These are phyloP conservation scores for Penicillium macrosclerotiorum DNA, from an alignment of 495 filamentous ascomycete species.

Conservation along the genomic window DNA sequence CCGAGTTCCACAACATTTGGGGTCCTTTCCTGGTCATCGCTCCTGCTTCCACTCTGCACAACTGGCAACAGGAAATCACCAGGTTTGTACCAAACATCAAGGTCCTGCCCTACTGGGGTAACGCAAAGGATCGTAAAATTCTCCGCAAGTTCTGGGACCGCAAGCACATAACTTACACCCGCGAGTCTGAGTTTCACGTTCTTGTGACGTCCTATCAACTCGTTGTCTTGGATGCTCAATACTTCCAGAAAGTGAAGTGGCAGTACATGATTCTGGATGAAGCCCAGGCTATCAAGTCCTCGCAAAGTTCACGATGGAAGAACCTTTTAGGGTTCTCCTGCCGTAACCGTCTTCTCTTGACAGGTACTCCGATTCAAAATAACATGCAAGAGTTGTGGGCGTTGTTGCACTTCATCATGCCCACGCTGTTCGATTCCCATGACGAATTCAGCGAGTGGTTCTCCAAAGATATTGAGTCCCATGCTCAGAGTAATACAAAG, in stretches of 20 bases:
- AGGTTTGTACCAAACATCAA: constrained; percentile 92
- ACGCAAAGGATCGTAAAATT: constrained; percentile 89
- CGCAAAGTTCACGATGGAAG: constrained; percentile 95
- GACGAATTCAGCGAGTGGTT: constrained; percentile 99
- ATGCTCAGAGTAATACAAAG: constrained; percentile 97
- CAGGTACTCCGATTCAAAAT: constrained; percentile 97
- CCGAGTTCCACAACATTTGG: constrained; percentile 97
- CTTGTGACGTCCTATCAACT: constrained; percentile 96
- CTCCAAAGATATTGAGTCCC: constrained; percentile 98
- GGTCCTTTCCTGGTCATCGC: constrained; percentile 97
- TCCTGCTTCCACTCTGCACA: constrained; percentile 93
- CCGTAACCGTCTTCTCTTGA: constrained; percentile 90
- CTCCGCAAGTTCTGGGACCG: constrained; percentile 98
- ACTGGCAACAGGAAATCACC: constrained; percentile 98
- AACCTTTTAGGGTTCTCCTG: constrained; percentile 90
- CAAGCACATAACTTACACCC: constrained; percentile 91
- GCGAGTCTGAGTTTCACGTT: constrained; percentile 91
- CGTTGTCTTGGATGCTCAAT: constrained; percentile 90
- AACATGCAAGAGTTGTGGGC: constrained; percentile 99
- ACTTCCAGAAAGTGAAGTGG: constrained; percentile 98
- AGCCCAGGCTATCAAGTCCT: constrained; percentile 98
- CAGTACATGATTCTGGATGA: constrained; percentile 99
- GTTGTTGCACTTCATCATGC: constrained; percentile 98
- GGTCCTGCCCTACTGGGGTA: constrained; percentile 96
- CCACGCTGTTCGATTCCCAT: constrained; percentile 94